These are phyloP conservation scores for Candida neerlandica DNA, from an alignment of 1,139 yeast genomes.

Conservation along the genomic window DNA sequence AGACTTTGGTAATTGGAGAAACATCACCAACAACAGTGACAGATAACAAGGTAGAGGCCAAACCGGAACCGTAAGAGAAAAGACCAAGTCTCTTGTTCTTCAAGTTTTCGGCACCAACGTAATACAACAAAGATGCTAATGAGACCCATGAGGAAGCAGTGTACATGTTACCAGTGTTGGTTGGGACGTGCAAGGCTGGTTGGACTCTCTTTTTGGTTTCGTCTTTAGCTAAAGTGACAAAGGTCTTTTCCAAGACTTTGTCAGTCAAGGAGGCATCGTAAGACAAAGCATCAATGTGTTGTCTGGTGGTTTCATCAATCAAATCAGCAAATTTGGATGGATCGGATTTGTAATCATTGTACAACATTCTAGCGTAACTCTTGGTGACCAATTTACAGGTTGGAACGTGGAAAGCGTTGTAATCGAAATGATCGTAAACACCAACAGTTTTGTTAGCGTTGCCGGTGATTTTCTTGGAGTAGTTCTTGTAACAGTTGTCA, in stretches of 20 bases:
- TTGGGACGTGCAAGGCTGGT: conserved; percentile 85
- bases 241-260: conserved; percentile 80
- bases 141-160: conserved; percentile 94
- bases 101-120: conserved; percentile 71
- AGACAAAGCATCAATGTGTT: conserved; percentile 55
- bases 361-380: conserved; percentile 89
- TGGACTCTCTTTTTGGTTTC: conserved; percentile 68
- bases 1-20: conserved; percentile 60
- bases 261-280: conserved; percentile 83
- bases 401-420: conserved; percentile 97
- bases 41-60: conserved; percentile 89
- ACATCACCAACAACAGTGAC: conserved; percentile 82
- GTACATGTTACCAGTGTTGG: conserved; percentile 98
- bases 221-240: conserved; percentile 78
- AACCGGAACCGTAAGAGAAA: conserved; percentile 97
- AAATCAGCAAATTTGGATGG: conserved; percentile 58
- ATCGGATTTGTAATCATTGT: conserved; percentile 80
- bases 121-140: conserved; percentile 76
- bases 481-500: conserved; percentile 81
- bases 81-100: conserved; percentile 86
- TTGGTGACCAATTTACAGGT: conserved; percentile 94
- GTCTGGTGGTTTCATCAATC: conserved; percentile 57
- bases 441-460: conserved; percentile 60
- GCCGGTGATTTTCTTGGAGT: conserved; percentile 77
- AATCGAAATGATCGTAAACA: conserved; percentile 75